These are phyloP conservation scores for Penicillium mononematosum DNA, from an alignment of 495 filamentous ascomycete genomes.

Conservation along the genomic window DNA sequence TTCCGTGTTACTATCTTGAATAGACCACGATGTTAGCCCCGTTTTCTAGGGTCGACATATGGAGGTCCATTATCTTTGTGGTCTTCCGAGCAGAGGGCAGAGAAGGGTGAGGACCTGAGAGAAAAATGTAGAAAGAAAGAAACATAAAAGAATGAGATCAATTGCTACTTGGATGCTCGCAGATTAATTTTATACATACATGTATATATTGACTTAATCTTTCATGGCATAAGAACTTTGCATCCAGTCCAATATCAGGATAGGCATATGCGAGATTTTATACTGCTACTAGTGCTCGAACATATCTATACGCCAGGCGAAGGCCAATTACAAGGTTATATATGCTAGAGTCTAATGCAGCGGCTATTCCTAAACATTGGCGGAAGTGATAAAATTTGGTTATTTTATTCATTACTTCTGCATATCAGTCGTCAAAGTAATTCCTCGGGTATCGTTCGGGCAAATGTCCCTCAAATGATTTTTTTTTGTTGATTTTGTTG, in stretches of 20 bases:
- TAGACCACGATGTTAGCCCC: neutral
- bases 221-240: neutral
- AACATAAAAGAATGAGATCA: neutral
- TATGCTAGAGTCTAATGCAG: neutral
- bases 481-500: constrained; percentile 8
- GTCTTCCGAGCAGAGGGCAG: neutral
- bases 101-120: neutral
- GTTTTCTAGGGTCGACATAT: neutral
- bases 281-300: neutral
- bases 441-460: constrained; percentile 30
- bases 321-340: neutral
- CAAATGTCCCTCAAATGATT: constrained; percentile 4
- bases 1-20: neutral
- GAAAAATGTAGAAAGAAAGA: neutral
- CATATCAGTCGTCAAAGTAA: constrained; percentile 24
- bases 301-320: neutral
- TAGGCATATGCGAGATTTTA: neutral
- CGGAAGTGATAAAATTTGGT: neutral
- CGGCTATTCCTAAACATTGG: neutral
- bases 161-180: neutral
- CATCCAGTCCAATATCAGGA: neutral
- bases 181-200: neutral
- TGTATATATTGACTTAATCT: too few relatives aligned
- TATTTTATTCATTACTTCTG: constrained; percentile 16
- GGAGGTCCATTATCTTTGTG: neutral